Conservation (phyloP, 345 rosid species). For the Euphorbia peplus region DNA sequence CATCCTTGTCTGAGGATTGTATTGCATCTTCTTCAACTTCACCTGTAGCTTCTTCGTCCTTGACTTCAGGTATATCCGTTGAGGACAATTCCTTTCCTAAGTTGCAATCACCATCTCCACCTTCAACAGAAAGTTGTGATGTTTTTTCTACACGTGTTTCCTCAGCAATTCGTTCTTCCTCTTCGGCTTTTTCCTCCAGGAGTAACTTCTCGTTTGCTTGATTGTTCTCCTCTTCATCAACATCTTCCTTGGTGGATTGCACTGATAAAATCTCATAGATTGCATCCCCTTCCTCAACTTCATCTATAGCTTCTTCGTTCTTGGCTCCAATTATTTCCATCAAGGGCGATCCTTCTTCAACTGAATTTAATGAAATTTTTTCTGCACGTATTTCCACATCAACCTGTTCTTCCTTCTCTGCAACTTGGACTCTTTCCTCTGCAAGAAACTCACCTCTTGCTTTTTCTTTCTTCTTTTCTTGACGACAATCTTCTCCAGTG, state of each 20-base stretch:
- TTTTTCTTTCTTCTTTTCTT: not conserved
- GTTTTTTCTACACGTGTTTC: too few relatives aligned
- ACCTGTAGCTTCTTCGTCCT: constrained; percentile 1
- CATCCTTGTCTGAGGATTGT: too few relatives aligned
- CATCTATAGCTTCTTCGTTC: constrained; percentile 4
- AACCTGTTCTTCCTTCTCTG: not conserved
- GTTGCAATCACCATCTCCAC: not conserved
- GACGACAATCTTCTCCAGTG: constrained; percentile 7
- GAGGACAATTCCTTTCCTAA: not conserved
- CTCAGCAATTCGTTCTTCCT: too few relatives aligned
- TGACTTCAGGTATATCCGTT: not conserved
- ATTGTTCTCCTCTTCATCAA: not conserved
- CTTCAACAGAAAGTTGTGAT: too few relatives aligned
- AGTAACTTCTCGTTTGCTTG: not conserved
- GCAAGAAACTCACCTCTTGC: not conserved
- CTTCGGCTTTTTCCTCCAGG: too few relatives aligned
- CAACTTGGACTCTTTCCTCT: not conserved
- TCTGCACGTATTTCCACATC: not conserved
- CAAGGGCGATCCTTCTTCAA: not conserved
- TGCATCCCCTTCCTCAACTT: not conserved
- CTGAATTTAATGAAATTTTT: constrained; percentile 8
- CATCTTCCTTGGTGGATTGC: too few relatives aligned
- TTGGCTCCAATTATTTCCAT: not conserved
- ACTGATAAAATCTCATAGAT: too few relatives aligned
- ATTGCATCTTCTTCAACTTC: not conserved